A percentile compares a stretch with the other conserved stretches of the same genome.
These are phyloP conservation scores for Paxillus ammoniavirescens DNA, from an alignment of 768 basidiomycete genomes.

Conservation along the genomic window DNA sequence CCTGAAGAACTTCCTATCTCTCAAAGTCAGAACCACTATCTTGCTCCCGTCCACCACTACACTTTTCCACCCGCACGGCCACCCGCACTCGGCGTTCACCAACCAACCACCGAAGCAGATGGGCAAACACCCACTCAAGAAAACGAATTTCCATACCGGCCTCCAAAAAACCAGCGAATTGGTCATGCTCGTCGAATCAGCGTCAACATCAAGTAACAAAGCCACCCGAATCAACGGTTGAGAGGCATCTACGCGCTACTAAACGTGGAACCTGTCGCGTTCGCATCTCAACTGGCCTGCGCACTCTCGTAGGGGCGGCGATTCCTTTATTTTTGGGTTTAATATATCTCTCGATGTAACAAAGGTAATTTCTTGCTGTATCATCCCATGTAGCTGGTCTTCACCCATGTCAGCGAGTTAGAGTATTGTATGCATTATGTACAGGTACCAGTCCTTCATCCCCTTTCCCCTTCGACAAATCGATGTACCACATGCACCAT, in stretches of 20 bases:
- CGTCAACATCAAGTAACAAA: slow-evolving; percentile 33
- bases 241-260: neutral
- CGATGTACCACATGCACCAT: no score
- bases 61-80: neutral
- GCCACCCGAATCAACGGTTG: slow-evolving; percentile 9
- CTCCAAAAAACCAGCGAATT: slow-evolving; percentile 29
- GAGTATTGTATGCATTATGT: neutral
- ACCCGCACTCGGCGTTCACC: neutral
- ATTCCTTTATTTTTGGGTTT: no score
- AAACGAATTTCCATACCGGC: slow-evolving; percentile 32
- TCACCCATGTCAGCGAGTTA: neutral
- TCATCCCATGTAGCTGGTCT: neutral
- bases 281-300: neutral
- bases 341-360: neutral
- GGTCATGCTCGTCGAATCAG: slow-evolving; percentile 42
- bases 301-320: neutral
- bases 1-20: slow-evolving; percentile 12
- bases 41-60: neutral
- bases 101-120: neutral
- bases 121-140: slow-evolving; percentile 1
- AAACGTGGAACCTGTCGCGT: neutral
- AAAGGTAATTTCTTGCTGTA: no score
- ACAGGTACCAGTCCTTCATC: no score
- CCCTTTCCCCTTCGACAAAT: no score
- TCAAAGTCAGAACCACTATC: slow-evolving; percentile 5